Base-by-base conservation (phyloP, 306 rosid genomes). In the Dryas alaskensis region DNA sequence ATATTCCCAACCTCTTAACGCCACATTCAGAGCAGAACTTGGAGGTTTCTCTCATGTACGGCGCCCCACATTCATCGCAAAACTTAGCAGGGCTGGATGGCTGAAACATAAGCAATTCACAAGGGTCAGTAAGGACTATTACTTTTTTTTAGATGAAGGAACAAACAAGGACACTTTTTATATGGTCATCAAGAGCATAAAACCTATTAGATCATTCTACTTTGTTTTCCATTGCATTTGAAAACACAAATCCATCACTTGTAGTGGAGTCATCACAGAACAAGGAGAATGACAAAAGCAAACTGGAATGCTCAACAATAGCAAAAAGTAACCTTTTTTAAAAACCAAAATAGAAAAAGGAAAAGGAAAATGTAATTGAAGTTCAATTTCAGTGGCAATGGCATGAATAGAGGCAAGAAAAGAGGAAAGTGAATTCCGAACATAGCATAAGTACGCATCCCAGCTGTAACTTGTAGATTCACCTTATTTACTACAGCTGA, bases 21-120 rank as follows among this genome's bases (percentile, higher is more conserved):
- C 98, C 97, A 40, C 98, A 94, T 70, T 89, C 95, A 0, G 96
- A 88, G 88, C 98, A 94, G 84, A 89, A 94, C 76, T 89, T 94
- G 0, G 98, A 94, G 42, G 96, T 87, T 81, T 94, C 97, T 89
- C 96, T 87, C 80, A 89, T 60, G 87, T 89, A 91, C 37, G 69
- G 95, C 43, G 92, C 89, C 5, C 96, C 98, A 59, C 98, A 94
- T 86, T 94, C 96, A 45, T 94, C 95, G 50, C 98, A 94, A 81
- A 79, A 94, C 84, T 91, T 94, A 27, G 98, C 95, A 44, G 85
- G 92, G 79, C 86, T 85, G 75, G 92, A 80, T 78, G 91, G 88
- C 98, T 91, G 96, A 74, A 80, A 75, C 8, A 16, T 31, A 73
- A 66, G 59, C 71, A 81, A 64, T 46, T 45, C 47, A 25, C 4